phyloP scores from a whole-genome alignment of 768 basidiomycete genomes.

The Pisolithus orientalis region DNA sequence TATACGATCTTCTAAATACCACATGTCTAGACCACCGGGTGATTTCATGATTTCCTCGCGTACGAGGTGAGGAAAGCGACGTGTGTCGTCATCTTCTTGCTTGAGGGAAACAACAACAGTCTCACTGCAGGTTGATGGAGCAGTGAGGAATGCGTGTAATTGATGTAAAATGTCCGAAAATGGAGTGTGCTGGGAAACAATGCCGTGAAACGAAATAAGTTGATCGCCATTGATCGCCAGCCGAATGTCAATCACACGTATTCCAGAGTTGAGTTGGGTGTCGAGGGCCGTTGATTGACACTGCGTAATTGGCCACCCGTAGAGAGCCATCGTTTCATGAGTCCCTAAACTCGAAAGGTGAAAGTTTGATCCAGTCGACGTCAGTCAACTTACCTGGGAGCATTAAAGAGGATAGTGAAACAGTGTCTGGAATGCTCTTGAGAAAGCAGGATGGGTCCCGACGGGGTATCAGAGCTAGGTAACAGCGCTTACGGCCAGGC shows the following conservation, averaged over 20 bases:
- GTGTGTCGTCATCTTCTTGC: slow-evolving; percentile 64
- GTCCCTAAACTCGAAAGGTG: slow-evolving; percentile 1
- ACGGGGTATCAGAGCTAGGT: slow-evolving; percentile 52
- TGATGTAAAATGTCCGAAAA: slow-evolving; percentile 61
- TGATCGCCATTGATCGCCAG: slow-evolving; percentile 57
- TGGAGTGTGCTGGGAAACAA: slow-evolving; percentile 61
- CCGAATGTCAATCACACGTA: slow-evolving; percentile 78
- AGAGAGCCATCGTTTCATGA: slow-evolving; percentile 55
- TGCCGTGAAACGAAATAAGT: slow-evolving; percentile 77
- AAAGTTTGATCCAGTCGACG: slow-evolving; percentile 26
- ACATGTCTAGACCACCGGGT: slow-evolving; percentile 51
- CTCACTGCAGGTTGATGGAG: slow-evolving; percentile 52
- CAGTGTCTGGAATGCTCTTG: slow-evolving; percentile 55
- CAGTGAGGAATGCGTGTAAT: slow-evolving; percentile 59
- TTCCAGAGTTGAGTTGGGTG: slow-evolving; percentile 68
- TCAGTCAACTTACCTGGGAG: slow-evolving; percentile 57
- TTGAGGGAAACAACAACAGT: slow-evolving; percentile 85
- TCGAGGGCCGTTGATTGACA: slow-evolving; percentile 74
- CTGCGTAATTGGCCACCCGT: slow-evolving; percentile 82
- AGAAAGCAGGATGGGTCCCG: slow-evolving; percentile 55
- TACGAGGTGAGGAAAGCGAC: slow-evolving; percentile 58
- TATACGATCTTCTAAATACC: slow-evolving; percentile 78
- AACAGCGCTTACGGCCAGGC: slow-evolving; percentile 39
- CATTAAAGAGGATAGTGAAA: slow-evolving; percentile 65
- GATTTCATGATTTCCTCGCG: slow-evolving; percentile 54